phyloP scores from a whole-genome alignment of 192 early-diverging fungal species.

The Podila clonocystis region DNA sequence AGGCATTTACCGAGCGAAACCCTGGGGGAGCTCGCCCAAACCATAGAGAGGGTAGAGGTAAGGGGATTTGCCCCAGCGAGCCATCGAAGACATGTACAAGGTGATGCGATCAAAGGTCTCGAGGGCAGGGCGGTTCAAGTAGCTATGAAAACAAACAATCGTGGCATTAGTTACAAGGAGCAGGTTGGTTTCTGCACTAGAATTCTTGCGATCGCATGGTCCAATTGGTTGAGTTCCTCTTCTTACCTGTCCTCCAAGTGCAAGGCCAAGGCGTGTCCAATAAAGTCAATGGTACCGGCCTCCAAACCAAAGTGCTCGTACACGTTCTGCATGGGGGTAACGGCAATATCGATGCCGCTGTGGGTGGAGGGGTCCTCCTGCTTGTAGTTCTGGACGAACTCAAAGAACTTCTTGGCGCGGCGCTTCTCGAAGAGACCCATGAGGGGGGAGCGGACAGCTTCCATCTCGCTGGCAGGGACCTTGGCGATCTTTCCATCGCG shows the following conservation, averaged over 20 bases:
- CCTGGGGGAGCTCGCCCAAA: constrained; percentile 97
- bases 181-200: constrained; percentile 1
- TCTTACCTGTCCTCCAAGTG: constrained; percentile 86
- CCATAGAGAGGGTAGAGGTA: constrained; percentile 99
- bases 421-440: constrained; percentile 97
- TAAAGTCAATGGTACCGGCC: constrained; percentile 95
- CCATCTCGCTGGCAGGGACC: constrained; percentile 91
- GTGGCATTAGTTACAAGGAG: background rate
- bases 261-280: constrained; percentile 97
- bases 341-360: constrained; percentile 82
- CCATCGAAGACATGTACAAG: constrained; percentile 92
- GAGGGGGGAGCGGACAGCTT: constrained; percentile 86
- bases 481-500: constrained; percentile 92
- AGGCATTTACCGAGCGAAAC: constrained; percentile 85
- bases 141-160: constrained; percentile 42
- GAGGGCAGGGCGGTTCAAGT: constrained; percentile 74
- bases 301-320: constrained; percentile 95
- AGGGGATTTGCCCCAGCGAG: constrained; percentile 93
- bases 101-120: constrained; percentile 92
- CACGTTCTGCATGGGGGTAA: constrained; percentile 80
- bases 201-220: too few relatives aligned
- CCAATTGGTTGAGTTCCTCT: too few relatives aligned
- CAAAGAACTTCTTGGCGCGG: constrained; percentile 93
- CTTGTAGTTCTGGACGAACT: constrained; percentile 93
- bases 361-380: constrained; percentile 86